Evolutionary conservation across 2,329 filamentous ascomycete species (phyloP), one percentile per base, ranked within the genome.

Genomic region (Fusarium nisikadoi): DNA sequence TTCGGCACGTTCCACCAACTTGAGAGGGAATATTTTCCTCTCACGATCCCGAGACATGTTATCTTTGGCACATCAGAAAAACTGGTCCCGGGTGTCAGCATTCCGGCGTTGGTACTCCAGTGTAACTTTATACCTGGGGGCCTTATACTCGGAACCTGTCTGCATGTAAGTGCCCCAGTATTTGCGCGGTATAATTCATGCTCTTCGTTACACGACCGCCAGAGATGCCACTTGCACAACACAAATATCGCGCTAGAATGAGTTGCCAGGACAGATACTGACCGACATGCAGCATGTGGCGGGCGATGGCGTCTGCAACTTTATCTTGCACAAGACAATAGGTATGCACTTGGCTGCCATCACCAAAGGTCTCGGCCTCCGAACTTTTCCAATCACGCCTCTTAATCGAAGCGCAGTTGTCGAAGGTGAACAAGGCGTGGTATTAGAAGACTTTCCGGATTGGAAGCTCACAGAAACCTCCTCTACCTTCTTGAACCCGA

Each of bases 381-480:
- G n/a, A 23, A 35, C 45, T 2, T 25, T 16, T 20, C 63, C 63
- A 16, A 63, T 66, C 14, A 29, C 36, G 5, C 23, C 47, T 5
- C n/a, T 66, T 10, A 50, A 66, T 19, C 62, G 63, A 46, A 66
- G 27, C 16, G 25, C 25, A 9, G 27, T 57, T 9, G 29, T 57
- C 14, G 33, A 63, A 17, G 63, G 63, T 7, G 43, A 63, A 7
- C 33, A 42, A 31, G 20, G 31, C 8, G 33, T 46, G 9, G 17
- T 25, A 3, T 5, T 66, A 3, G 50, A 50, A 5, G 43, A 57
- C 0, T 50, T 63, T 29, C 59, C 63, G 10, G 27, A 56, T 16
- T 66, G 63, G 63, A 66, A 62, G 19, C 59, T 57, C 9, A 54
- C 50, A 17, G 50, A 66, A 56, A 52, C 62, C 23, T 20, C 63